Base-by-base conservation (phyloP, 805 yeast genomes). In the Cyberlindnera mrakii region DNA sequence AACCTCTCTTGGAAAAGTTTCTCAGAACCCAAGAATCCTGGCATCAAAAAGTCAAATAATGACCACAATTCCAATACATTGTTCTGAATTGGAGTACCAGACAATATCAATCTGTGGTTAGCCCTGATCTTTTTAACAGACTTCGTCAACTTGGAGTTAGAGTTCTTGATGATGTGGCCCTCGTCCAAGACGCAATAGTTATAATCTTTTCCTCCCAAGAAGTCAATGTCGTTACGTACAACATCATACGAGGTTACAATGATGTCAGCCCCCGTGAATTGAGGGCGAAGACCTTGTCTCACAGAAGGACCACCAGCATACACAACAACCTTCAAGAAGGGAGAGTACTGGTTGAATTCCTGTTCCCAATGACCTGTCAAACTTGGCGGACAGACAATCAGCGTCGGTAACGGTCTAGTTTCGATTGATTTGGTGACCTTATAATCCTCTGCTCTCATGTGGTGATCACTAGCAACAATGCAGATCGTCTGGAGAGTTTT, bases 341-440 rank as follows among this genome's bases (percentile, higher is more conserved):
- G 96, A 0, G 97, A 85, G 62, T 89, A 93, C 49, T 85, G 89
- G 47, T 78, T 77, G 51, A 93, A 71, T 64, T 93, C 99, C 60
- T 88, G 96, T 60, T 88, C 96, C 99, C 99, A 93, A 64, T 93
- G 99, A 18, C 99, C 99, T 2, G 97, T 90, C 53, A 93, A 75
- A 1, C 98, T 88, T 0, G 99, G 97, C 1, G 99, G 99, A 67
- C 99, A 93, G 15, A 93, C 77, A 39, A 93, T 80, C 51, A 93
- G 67, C 0, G 96, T 79, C 2, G 98, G 96, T 19, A 93, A 69
- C 29, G 76, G 81, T 47, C 95, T 71, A 30, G 74, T 77, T 54
- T 89, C 95, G 11, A 70, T 68, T 0, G 83, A 71, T 29, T 73
- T 63, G 0, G 95, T 80, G 7, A 65, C 71, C 39, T 62, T 53